Evolutionary conservation across 2,329 filamentous ascomycete species (phyloP).

Genomic region (Ophiosphaerella korrae): DNA sequence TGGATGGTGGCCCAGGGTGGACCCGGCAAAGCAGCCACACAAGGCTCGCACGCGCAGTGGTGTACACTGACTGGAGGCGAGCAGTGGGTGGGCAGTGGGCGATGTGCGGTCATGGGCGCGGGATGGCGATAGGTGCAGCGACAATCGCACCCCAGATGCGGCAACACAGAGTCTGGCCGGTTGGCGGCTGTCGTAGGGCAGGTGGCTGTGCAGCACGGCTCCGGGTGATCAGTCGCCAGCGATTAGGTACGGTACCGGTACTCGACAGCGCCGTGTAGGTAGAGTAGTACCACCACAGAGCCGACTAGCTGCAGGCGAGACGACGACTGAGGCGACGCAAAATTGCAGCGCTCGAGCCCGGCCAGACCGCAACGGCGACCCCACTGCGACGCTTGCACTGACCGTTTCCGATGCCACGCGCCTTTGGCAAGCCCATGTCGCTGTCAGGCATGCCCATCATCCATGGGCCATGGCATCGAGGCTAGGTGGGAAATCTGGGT

Average conservation of each 20-base stretch:
- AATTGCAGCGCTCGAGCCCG: conserved; percentile 22
- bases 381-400: conserved; percentile 22
- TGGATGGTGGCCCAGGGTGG: neutral
- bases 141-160: conserved; percentile 38
- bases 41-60: conserved; percentile 27
- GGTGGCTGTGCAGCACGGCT: conserved; percentile 43
- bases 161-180: conserved; percentile 29
- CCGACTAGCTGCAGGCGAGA: conserved; percentile 14
- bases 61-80: conserved; percentile 30
- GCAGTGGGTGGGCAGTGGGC: conserved; percentile 15
- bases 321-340: conserved; percentile 20
- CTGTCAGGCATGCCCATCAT: conserved; percentile 10
- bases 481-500: conserved; percentile 5
- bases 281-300: neutral
- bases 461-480: no score
- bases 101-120: conserved; percentile 24
- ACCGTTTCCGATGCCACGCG: conserved; percentile 30
- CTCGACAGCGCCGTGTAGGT: no score
- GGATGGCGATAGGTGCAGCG: conserved; percentile 38
- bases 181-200: conserved; percentile 36
- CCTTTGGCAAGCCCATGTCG: conserved; percentile 15
- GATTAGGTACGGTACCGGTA: no score
- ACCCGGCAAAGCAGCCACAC: conserved; percentile 26
- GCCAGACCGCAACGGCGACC: conserved; percentile 23
- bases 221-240: conserved; percentile 18